Evolutionary conservation across 768 basidiomycete genomes (phyloP).

Genomic region (Tricholoma saponaceum): DNA sequence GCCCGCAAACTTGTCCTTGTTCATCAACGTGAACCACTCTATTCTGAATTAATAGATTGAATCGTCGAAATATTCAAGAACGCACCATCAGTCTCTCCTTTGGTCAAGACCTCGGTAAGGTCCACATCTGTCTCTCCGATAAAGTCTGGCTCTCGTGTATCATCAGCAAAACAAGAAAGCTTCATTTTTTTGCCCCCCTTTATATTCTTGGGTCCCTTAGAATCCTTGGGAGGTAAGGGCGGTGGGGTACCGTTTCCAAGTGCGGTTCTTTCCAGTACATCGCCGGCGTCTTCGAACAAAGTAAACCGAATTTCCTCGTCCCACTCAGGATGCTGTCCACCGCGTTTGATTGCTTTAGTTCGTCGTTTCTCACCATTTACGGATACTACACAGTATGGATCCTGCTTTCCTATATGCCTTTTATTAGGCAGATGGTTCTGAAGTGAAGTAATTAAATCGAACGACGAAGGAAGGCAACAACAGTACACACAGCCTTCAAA

Average conservation of each 20-base stretch:
- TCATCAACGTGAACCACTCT: slow-evolving; percentile 93
- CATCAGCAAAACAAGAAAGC: slow-evolving; percentile 91
- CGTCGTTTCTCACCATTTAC: slow-evolving; percentile 81
- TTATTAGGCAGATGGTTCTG: slow-evolving; percentile 90
- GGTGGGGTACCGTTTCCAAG: slow-evolving; percentile 50
- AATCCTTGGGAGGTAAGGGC: slow-evolving; percentile 63
- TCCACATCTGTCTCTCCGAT: slow-evolving; percentile 91
- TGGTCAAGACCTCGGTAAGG: slow-evolving; percentile 85
- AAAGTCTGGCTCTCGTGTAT: slow-evolving; percentile 90
- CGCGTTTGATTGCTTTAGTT: slow-evolving; percentile 92
- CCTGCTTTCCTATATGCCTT: slow-evolving; percentile 93
- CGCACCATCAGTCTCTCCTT: slow-evolving; percentile 96
- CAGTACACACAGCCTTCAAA: slow-evolving; percentile 78
- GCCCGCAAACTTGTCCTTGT: slow-evolving; percentile 92
- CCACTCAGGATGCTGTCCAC: slow-evolving; percentile 99
- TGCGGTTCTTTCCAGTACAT: slow-evolving; percentile 41
- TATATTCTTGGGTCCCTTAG: slow-evolving; percentile 43
- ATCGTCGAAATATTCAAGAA: slow-evolving; percentile 3
- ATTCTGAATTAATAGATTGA: slow-evolving; percentile 2
- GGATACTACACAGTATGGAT: slow-evolving; percentile 85
- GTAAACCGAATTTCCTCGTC: slow-evolving; percentile 96
- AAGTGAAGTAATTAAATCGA: slow-evolving; percentile 14
- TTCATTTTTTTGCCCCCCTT: slow-evolving; percentile 74
- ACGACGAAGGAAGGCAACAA: slow-evolving; percentile 7
- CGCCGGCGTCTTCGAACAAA: slow-evolving; percentile 71